Percentiles rank a stretch among this genome's conserved stretches.
phyloP scores from a whole-genome alignment of 768 basidiomycete genomes.

The Auriscalpium orientale region DNA sequence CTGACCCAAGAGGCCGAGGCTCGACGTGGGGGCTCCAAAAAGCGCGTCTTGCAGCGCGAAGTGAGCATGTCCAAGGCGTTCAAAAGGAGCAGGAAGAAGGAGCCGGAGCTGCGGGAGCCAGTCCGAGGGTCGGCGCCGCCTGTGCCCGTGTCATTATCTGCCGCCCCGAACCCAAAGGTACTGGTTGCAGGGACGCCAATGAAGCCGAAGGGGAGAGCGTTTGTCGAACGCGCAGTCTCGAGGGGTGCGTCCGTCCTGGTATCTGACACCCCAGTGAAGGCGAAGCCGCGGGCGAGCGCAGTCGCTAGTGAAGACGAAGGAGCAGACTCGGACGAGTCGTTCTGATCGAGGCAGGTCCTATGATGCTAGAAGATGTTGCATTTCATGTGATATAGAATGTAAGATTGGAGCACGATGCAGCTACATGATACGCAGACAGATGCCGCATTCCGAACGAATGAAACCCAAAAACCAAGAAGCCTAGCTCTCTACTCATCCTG shows the following conservation, averaged over 20 bases:
- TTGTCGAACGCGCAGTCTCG: background rate
- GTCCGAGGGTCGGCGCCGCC: background rate
- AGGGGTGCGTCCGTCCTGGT: background rate
- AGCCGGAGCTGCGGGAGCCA: conserved; percentile 10
- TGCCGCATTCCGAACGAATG: no score
- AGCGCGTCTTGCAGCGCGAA: conserved; percentile 55
- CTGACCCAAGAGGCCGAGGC: conserved; percentile 53
- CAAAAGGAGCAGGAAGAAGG: conserved; percentile 33
- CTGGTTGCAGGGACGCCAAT: conserved; percentile 21
- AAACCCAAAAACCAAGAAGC: no score
- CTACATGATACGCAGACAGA: no score
- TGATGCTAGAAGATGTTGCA: no score
- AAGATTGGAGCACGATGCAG: no score
- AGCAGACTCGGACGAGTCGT: background rate
- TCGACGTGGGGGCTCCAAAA: conserved; percentile 24
- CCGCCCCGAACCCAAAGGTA: conserved; percentile 10
- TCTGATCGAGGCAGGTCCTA: no score
- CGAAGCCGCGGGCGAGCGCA: background rate
- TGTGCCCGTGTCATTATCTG: no score
- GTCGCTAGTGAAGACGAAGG: background rate
- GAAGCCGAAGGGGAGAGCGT: conserved; percentile 7
- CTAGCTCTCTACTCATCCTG: no score
- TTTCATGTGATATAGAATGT: no score
- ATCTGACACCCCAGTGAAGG: background rate
- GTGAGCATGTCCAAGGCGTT: conserved; percentile 73